Conservation (phyloP, 139 green algal genomes). For the Mychonastes homosphaera region DNA sequence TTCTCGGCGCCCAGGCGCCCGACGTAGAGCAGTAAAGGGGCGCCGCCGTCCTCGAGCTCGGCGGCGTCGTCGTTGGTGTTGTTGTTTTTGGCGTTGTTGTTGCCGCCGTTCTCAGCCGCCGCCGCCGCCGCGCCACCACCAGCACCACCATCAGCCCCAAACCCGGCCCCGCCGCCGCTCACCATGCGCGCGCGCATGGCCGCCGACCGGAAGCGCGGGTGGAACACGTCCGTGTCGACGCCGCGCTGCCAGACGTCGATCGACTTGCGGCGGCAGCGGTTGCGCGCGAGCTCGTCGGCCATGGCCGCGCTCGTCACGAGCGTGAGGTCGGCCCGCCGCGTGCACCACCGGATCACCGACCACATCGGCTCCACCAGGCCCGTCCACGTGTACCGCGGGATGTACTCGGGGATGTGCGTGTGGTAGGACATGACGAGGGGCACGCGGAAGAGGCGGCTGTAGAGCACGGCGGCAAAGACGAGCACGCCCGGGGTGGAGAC, state of each 20-base stretch:
- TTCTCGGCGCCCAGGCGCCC: constrained; percentile 84
- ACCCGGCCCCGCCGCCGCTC: constrained; percentile 52
- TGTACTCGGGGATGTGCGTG: constrained; percentile 95
- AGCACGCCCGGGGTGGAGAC: constrained; percentile 69
- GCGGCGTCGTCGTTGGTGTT: no score
- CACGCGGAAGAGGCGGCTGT: constrained; percentile 72
- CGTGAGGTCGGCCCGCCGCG: constrained; percentile 53
- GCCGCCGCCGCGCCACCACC: no score
- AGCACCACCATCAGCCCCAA: no score
- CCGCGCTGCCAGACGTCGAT: constrained; percentile 78
- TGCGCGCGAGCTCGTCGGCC: constrained; percentile 35
- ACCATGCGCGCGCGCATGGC: constrained; percentile 63
- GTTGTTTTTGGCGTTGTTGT: no score
- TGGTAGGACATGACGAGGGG: constrained; percentile 95
- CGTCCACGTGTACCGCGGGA: constrained; percentile 56
- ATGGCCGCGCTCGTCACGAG: constrained; percentile 54
- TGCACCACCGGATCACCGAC: constrained; percentile 80
- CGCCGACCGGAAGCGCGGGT: constrained; percentile 58
- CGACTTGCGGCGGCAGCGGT: constrained; percentile 27
- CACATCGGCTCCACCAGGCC: constrained; percentile 83
- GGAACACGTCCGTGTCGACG: constrained; percentile 83
- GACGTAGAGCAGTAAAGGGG: constrained; percentile 83
- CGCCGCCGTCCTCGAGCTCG: no score
- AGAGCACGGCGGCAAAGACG: constrained; percentile 78
- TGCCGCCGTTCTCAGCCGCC: no score